These are phyloP conservation scores for Cystobasidium slooffiae DNA, from an alignment of 1,284 basidiomycete species.

Conservation along the genomic window DNA sequence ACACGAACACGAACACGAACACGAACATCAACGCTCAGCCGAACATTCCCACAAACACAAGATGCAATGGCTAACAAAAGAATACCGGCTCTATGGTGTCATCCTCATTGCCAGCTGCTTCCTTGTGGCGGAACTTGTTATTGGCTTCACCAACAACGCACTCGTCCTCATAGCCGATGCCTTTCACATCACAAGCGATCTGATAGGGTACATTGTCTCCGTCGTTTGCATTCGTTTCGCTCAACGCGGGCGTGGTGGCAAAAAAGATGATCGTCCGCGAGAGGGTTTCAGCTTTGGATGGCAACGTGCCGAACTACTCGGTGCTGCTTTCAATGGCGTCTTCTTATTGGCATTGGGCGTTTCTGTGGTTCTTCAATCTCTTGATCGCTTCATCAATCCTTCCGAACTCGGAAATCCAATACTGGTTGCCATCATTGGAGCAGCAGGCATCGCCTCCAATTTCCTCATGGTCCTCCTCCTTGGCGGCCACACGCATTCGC, in stretches of 20 bases:
- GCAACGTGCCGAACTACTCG: conserved; percentile 44
- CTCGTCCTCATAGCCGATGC: conserved; percentile 46
- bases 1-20: conserved; percentile 12
- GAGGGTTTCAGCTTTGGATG: conserved; percentile 44
- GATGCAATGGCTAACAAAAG: conserved; percentile 18
- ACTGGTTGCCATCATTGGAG: conserved; percentile 40
- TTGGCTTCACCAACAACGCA: conserved; percentile 43
- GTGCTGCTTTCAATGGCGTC: conserved; percentile 45
- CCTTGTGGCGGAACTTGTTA: conserved; percentile 35
- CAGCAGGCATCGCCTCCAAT: conserved; percentile 27
- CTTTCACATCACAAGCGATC: conserved; percentile 43
- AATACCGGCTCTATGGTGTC: conserved; percentile 17
- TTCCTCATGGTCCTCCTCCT: conserved; percentile 23
- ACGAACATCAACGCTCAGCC: conserved; percentile 4
- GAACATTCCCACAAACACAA: conserved; percentile 7
- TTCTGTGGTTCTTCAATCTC: conserved; percentile 42
- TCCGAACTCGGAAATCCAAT: conserved; percentile 29
- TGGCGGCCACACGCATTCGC: conserved; percentile 22
- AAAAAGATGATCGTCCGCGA: conserved; percentile 18
- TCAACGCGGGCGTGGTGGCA: background rate
- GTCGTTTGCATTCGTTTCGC: conserved; percentile 33
- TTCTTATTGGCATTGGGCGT: conserved; percentile 44
- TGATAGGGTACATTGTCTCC: conserved; percentile 44
- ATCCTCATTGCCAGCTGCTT: conserved; percentile 27
- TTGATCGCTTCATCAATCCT: conserved; percentile 42